Base-by-base conservation (phyloP, 495 filamentous ascomycete genomes). In the Apodospora peruviana region DNA sequence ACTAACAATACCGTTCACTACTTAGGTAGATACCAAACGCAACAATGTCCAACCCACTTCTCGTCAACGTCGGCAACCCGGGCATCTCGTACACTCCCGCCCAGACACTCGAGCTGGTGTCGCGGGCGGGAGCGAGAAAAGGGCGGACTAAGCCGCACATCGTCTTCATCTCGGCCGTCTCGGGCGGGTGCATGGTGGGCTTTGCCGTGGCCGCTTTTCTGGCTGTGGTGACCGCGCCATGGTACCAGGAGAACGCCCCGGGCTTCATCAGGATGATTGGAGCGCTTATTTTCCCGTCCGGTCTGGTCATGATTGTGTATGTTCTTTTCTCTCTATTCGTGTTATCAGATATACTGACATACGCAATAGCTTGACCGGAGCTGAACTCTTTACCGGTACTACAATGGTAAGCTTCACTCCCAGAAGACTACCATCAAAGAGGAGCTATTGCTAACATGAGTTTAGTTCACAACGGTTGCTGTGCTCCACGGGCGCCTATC, bases 231-330 rank as follows among this genome's bases (percentile, higher is more conserved):
- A 62, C 76, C 2, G 61, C 78, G 1, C 75, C 80, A 1, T 85
- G 82, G 81, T 82, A 75, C 47, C 68, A 76, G 40, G 71, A 78
- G 9, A 84, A 83, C 57, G 80, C 80, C 5, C 72, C 75, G 0
- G 80, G 82, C 1, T 59, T 84, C 38, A 75, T 85, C 36, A 71
- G 77, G 10, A 79, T 73, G 1, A 70, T 82, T 42, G 61, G 68
- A 20, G 75, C 77, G 1, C 50, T 81, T 36, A 68, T 83, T 20
- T 84, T 84, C 48, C 80, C 79, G 1, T 73, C 78, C 38, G 80
- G 80, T 2, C 62, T 83, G 58, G 69, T 73, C 27, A 75, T 82
- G 70, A 79, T 82, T 40, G 70, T 84, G 24, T 43, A 43, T 19
- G 39, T 36, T 48, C 14, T 5, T 7, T 5, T 35, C 8, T 10